Evolutionary conservation across 768 basidiomycete genomes (phyloP).

Genomic region (Kwoniella botswanensis): DNA sequence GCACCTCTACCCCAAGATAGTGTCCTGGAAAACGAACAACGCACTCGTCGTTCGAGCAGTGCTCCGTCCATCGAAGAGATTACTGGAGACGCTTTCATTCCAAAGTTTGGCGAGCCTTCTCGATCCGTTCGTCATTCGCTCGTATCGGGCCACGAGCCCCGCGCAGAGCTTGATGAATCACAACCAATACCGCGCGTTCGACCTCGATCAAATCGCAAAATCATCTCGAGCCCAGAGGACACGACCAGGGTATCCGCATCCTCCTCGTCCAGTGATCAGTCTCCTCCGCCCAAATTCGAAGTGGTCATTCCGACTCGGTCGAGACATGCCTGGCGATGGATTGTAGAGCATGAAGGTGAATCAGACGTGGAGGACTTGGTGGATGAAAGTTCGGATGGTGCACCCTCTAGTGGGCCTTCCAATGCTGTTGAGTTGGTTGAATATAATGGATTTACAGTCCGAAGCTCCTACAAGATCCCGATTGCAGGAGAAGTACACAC

Average conservation of each 20-base stretch:
- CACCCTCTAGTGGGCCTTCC: constrained; percentile 20
- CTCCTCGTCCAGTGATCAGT: background rate
- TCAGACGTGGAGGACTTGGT: constrained; percentile 28
- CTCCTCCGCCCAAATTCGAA: constrained; percentile 2
- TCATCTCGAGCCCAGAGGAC: background rate
- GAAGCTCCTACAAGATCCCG: background rate
- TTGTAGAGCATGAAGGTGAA: constrained; percentile 19
- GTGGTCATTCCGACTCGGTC: constrained; percentile 26
- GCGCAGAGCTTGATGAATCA: background rate
- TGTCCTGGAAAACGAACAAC: background rate
- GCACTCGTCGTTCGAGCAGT: background rate
- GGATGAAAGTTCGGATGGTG: constrained; percentile 4
- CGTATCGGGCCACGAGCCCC: background rate
- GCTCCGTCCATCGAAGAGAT: constrained; percentile 22
- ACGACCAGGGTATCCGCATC: background rate
- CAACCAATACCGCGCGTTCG: background rate
- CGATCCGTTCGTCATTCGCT: background rate
- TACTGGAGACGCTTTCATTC: background rate
- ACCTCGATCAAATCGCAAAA: background rate
- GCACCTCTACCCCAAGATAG: constrained; percentile 1
- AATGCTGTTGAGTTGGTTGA: constrained; percentile 14
- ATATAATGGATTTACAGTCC: constrained; percentile 16
- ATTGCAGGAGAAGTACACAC: background rate
- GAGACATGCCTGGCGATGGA: background rate
- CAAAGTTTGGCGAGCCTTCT: background rate